phyloP scores from a whole-genome alignment of 805 yeast genomes.

The Metschnikowia cerradonensis region DNA sequence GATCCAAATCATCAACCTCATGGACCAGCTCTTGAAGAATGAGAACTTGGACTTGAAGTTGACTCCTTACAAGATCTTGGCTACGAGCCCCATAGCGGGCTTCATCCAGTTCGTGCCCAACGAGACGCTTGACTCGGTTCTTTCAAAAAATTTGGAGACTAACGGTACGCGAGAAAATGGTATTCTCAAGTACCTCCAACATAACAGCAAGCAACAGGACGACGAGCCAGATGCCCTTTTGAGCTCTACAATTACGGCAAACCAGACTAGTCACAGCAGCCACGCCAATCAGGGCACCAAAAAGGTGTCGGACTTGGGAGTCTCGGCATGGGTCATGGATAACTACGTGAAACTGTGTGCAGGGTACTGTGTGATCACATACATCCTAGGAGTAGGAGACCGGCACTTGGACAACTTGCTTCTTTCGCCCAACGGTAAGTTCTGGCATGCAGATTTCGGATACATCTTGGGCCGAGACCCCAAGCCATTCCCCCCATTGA shows the following conservation, averaged over 20 bases:
- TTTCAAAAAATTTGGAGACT: constrained; percentile 35
- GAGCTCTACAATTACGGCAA: no score
- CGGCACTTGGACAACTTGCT: constrained; percentile 90
- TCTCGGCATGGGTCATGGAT: constrained; percentile 74
- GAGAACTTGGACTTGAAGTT: constrained; percentile 86
- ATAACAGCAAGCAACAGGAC: constrained; percentile 42
- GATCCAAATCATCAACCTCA: constrained; percentile 84
- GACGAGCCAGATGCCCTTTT: constrained; percentile 22
- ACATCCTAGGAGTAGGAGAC: constrained; percentile 93
- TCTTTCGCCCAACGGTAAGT: constrained; percentile 73
- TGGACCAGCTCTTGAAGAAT: constrained; percentile 83
- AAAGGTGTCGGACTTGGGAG: constrained; percentile 38
- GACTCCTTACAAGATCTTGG: constrained; percentile 85
- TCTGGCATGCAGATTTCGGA: constrained; percentile 98
- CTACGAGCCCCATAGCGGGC: constrained; percentile 89
- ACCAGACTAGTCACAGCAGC: constrained; percentile 1
- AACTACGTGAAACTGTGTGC: constrained; percentile 93
- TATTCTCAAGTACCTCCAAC: constrained; percentile 64
- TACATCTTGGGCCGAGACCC: constrained; percentile 96
- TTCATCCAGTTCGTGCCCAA: constrained; percentile 93
- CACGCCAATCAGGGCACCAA: background rate
- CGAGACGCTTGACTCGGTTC: constrained; percentile 76
- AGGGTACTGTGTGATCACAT: constrained; percentile 95
- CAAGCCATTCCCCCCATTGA: constrained; percentile 96
- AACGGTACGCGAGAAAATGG: constrained; percentile 48